These are phyloP conservation scores for Penicillium ochrochloron DNA, from an alignment of 495 filamentous ascomycete genomes.

Conservation along the genomic window DNA sequence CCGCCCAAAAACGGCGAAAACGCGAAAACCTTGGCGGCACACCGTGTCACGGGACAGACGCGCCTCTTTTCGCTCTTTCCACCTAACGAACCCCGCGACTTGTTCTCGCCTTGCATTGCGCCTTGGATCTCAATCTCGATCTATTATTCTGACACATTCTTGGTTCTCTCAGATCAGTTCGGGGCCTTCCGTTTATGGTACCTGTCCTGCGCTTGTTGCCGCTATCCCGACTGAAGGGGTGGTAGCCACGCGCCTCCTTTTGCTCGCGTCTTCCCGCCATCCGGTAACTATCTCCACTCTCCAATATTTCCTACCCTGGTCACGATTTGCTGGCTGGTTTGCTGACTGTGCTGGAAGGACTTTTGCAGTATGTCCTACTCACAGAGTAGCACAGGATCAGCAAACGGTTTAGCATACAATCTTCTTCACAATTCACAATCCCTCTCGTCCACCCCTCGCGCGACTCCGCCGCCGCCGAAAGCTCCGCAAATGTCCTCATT, in stretches of 20 bases:
- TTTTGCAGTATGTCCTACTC: constrained; percentile 47
- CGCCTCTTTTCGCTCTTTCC: constrained; percentile 35
- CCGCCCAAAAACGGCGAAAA: constrained; percentile 33
- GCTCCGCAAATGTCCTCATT: constrained; percentile 52
- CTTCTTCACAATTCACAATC: constrained; percentile 58
- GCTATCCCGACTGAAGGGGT: constrained; percentile 34
- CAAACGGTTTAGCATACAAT: constrained; percentile 46
- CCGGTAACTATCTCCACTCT: constrained; percentile 29
- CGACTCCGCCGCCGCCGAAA: constrained; percentile 53
- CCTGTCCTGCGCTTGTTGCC: constrained; percentile 22
- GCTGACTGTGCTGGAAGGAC: constrained; percentile 13
- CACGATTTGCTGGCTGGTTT: constrained; percentile 19
- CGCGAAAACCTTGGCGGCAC: constrained; percentile 35
- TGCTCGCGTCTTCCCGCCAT: constrained; percentile 39
- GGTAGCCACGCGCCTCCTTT: constrained; percentile 45
- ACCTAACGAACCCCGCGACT: constrained; percentile 29
- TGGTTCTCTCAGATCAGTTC: constrained; percentile 7
- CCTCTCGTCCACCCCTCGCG: constrained; percentile 57
- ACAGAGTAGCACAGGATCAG: constrained; percentile 47
- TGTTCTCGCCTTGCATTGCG: constrained; percentile 31
- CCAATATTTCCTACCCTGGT: constrained; percentile 24
- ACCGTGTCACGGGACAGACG: constrained; percentile 39
- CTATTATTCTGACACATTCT: constrained; percentile 27
- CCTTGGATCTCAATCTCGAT: constrained; percentile 22
- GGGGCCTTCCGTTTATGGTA: constrained; percentile 24